These are phyloP conservation scores for Leccinum subfulvum DNA, from an alignment of 1,284 basidiomycete species.

Conservation along the genomic window DNA sequence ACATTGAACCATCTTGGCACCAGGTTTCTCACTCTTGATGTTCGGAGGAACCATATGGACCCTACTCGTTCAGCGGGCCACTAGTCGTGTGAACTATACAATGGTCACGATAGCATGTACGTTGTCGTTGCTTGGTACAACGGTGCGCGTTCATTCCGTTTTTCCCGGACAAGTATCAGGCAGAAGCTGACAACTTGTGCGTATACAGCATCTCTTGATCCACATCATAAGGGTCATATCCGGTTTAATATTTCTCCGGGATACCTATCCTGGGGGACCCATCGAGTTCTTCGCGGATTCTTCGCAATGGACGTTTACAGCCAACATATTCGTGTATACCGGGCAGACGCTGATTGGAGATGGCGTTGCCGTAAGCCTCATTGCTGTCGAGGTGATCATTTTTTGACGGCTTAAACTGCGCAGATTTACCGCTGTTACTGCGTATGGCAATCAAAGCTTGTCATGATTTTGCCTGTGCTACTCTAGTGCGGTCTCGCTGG, in stretches of 20 bases:
- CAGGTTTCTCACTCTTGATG: constrained; percentile 12
- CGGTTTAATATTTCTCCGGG: not conserved
- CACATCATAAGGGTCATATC: constrained; percentile 1
- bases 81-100: not conserved
- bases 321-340: not conserved
- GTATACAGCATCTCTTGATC: constrained; percentile 1
- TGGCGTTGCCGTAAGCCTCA: not conserved
- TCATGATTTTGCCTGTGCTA: not conserved
- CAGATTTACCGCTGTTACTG: constrained; percentile 2
- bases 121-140: constrained; percentile 7
- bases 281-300: not conserved
- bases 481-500: not conserved
- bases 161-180: not conserved
- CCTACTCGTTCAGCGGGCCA: not conserved
- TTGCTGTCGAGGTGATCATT: too few species aligned
- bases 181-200: not conserved
- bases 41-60: constrained; percentile 8
- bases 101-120: constrained; percentile 5
- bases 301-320: constrained; percentile 1
- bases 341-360: not conserved
- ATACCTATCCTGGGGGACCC: not conserved
- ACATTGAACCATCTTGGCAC: not conserved
- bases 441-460: not conserved
- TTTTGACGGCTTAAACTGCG: not conserved
- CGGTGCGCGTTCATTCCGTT: not conserved